These are phyloP conservation scores for Skeletonema costatum DNA, from an alignment of 108 stramenopile species.

Conservation along the genomic window DNA sequence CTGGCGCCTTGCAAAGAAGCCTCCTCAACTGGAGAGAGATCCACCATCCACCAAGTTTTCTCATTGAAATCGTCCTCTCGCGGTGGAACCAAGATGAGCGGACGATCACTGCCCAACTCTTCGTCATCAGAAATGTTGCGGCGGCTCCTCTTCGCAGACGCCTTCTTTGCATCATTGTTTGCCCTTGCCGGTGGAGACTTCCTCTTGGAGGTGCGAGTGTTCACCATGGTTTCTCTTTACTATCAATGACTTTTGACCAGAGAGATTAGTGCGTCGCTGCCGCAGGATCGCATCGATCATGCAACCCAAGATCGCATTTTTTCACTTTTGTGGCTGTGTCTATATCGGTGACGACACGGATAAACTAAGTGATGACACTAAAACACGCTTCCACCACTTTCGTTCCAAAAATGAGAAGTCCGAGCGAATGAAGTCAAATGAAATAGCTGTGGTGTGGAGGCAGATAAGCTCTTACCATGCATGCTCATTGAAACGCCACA, in stretches of 20 bases:
- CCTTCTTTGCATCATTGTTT: neutral
- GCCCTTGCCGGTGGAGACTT: neutral
- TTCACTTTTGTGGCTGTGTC: too few species aligned
- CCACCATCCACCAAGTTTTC: slow-evolving; percentile 12
- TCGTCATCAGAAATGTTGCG: neutral
- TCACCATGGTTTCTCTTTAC: neutral
- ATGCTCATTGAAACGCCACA: neutral
- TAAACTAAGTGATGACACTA: too few species aligned
- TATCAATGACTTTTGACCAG: too few species aligned
- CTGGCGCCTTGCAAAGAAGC: slow-evolving; percentile 54
- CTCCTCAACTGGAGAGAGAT: neutral
- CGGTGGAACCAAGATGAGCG: neutral
- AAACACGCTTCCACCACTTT: too few species aligned
- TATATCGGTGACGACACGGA: too few species aligned
- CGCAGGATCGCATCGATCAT: too few species aligned
- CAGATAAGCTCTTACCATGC: too few species aligned
- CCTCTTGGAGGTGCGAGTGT: neutral
- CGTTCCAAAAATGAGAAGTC: too few species aligned
- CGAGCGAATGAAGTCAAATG: too few species aligned
- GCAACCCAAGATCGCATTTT: too few species aligned
- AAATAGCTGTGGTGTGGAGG: too few species aligned
- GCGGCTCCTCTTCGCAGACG: neutral
- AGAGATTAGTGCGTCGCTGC: too few species aligned
- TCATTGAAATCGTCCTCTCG: slow-evolving; percentile 7
- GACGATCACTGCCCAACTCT: neutral